These are phyloP conservation scores for Penicillium brevicompactum DNA, from an alignment of 2,329 filamentous ascomycete genomes.

Conservation along the genomic window DNA sequence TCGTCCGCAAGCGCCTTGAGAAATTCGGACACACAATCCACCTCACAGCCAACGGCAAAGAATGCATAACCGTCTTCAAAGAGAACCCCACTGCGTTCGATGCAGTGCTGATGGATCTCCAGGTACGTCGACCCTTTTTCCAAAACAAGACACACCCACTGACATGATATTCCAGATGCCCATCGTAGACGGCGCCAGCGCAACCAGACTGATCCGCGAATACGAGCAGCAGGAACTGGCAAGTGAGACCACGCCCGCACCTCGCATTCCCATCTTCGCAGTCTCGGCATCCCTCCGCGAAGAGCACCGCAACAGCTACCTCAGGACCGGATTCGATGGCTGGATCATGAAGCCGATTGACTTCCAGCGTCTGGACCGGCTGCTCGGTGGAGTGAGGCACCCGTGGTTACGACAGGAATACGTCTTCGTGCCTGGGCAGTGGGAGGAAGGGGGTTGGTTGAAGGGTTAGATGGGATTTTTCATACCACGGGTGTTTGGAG, in stretches of 20 bases:
- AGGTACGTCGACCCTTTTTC: conserved; percentile 60
- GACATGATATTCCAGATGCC: conserved; percentile 68
- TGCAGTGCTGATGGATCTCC: conserved; percentile 88
- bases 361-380: conserved; percentile 69
- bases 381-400: conserved; percentile 71
- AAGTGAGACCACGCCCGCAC: conserved; percentile 3
- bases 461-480: conserved; percentile 19
- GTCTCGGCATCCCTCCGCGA: conserved; percentile 83
- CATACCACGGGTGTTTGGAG: not conserved
- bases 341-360: conserved; percentile 90
- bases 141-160: not conserved
- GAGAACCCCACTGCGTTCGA: conserved; percentile 68
- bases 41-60: conserved; percentile 79
- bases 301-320: conserved; percentile 66
- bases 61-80: conserved; percentile 72
- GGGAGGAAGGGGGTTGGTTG: conserved; percentile 91
- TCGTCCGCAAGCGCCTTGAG: conserved; percentile 77
- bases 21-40: conserved; percentile 72
- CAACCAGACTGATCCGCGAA: conserved; percentile 79
- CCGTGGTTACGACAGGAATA: conserved; percentile 60
- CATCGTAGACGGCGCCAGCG: conserved; percentile 80
- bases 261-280: conserved; percentile 76
- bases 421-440: conserved; percentile 70
- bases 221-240: conserved; percentile 59
- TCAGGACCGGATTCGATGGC: conserved; percentile 81